A percentile compares a stretch with the other conserved stretches of the same genome.
These are phyloP conservation scores for Vigna angularis DNA, from an alignment of 306 rosid genomes.

Conservation along the genomic window DNA sequence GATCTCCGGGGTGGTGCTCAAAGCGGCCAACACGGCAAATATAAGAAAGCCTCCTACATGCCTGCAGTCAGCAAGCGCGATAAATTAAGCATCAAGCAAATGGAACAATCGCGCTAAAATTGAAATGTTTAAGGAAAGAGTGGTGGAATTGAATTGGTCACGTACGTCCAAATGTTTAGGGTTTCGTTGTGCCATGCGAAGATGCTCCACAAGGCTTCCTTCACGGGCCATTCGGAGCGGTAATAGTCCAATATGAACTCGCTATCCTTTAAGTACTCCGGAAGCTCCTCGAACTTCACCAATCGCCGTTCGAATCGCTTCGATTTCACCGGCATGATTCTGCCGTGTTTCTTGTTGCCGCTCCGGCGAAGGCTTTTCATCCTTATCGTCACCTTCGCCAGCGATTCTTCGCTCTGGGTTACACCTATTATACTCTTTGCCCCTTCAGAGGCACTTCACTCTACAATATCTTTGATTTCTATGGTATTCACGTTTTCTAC, in stretches of 20 bases:
- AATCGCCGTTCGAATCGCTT: conserved; percentile 51
- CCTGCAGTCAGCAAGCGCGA: conserved; percentile 41
- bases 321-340: neutral
- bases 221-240: conserved; percentile 90
- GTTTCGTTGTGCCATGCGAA: conserved; percentile 93
- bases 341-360: conserved; percentile 2
- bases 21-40: conserved; percentile 58
- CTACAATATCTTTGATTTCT: neutral
- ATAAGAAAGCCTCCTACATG: conserved; percentile 79
- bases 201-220: conserved; percentile 73
- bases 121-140: neutral
- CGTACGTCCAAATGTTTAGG: conserved; percentile 90
- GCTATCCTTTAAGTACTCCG: conserved; percentile 86
- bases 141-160: neutral
- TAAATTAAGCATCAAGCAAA: neutral
- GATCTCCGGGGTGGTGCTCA: conserved; percentile 50
- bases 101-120: neutral
- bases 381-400: neutral
- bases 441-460: neutral
- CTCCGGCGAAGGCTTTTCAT: conserved; percentile 48
- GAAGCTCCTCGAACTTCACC: conserved; percentile 78
- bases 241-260: conserved; percentile 80
- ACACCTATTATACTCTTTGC: neutral
- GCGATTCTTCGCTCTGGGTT: conserved; percentile 37
- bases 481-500: neutral